phyloP scores from a whole-genome alignment of 164 flowering plant genomes.

The Pachysandra terminalis region DNA sequence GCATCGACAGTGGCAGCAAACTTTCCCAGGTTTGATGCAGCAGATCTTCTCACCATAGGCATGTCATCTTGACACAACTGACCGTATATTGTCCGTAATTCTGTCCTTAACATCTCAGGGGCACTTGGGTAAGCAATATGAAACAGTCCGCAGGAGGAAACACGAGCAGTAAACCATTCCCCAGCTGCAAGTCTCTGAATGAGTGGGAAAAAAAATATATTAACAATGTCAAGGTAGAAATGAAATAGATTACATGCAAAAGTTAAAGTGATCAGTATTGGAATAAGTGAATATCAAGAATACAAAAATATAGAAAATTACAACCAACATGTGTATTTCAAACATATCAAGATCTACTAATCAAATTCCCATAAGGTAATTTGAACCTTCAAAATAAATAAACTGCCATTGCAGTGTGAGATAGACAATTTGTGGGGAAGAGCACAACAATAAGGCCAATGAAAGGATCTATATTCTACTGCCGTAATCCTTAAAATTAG shows the following conservation, averaged over 20 bases:
- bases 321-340: too few species aligned
- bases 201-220: not conserved
- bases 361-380: not conserved
- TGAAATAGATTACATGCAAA: too few species aligned
- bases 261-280: too few species aligned
- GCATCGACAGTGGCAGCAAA: conserved; percentile 95
- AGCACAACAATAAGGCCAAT: not conserved
- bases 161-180: conserved; percentile 99
- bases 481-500: too few species aligned
- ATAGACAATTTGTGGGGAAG: not conserved
- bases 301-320: too few species aligned
- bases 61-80: conserved; percentile 98
- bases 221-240: not conserved
- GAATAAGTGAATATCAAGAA: too few species aligned
- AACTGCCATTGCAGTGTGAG: not conserved
- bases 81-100: conserved; percentile 66
- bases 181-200: conserved; percentile 91
- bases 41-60: conserved; percentile 99
- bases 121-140: conserved; percentile 97
- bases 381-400: not conserved
- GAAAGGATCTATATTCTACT: not conserved
- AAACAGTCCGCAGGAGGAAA: conserved; percentile 94
- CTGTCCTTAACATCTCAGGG: conserved; percentile 69
- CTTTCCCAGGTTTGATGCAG: conserved; percentile 94
- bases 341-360: not conserved